Base-by-base conservation (phyloP, 768 basidiomycete species). In the Pisolithus marmoratus region DNA sequence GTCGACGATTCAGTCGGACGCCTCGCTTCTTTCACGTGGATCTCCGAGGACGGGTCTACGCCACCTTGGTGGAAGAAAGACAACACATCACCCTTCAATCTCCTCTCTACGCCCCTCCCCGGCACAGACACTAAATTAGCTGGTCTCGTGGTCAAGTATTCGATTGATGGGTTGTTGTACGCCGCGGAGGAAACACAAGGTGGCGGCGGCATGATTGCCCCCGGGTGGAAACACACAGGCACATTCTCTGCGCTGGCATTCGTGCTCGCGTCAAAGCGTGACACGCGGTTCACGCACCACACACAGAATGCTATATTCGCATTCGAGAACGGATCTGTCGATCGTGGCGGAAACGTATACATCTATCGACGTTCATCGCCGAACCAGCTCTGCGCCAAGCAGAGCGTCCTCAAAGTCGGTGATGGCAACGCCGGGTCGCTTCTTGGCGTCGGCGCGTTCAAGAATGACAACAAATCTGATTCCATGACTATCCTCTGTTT, bases 161-260 rank as follows among this genome's bases (percentile, higher is more conserved):
- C 82, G 59, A 71, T 93, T 41, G 90, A 94, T 61, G 89, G 89
- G 3, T 72, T 80, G 2, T 70, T 85, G 38, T 85, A 84, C 67
- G 62, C 74, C 7, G 69, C 87, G 26, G 64, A 69, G 41, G 55
- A 51, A 50, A 59, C 67, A 58, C 63, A 51, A 29, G 64, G 15
- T 43, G 58, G 56, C 19, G 55, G 54, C 4, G 48, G 36, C 15
- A n/a, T 29, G 26, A 19, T 48, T 58, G 52, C 70, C 77, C 7
- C 54, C 34, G 34, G 53, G 27, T 95, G 90, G 93, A 74, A 61
- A 47, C 95, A 99, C 65, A 70, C 70, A 4, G 76, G 82, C n/a
- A 97, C 95, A 0, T 94, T 82, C 66, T 84, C 88, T 19, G 95
- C 94, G 0, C 78, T 99, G 23, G 80, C 92, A 1, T 99, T 97